Evolutionary conservation across 805 yeast genomes (phyloP).

Genomic region (Pichia gijzeniarum): DNA sequence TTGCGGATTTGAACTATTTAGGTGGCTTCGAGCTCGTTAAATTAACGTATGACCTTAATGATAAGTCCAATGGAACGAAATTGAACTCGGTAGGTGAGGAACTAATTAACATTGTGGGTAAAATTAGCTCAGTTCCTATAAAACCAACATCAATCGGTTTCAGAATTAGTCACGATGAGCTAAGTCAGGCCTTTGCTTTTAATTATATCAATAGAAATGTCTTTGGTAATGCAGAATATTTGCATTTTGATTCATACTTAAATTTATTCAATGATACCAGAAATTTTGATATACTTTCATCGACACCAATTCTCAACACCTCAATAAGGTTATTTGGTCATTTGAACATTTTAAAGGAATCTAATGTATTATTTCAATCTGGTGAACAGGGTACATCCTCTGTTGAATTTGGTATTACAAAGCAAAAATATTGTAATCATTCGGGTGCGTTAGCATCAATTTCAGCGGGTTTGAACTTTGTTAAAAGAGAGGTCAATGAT

Average conservation of each 20-base stretch:
- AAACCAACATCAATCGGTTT: conserved; percentile 3
- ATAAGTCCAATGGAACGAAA: conserved; percentile 2
- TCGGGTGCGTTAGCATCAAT: conserved; percentile 17
- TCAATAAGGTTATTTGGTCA: conserved; percentile 41
- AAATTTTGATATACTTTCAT: conserved; percentile 41
- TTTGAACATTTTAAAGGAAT: conserved; percentile 45
- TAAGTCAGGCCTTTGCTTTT: conserved; percentile 23
- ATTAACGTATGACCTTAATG: conserved; percentile 18
- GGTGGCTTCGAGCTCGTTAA: conserved; percentile 25
- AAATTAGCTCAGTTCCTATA: conserved; percentile 1
- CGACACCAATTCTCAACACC: conserved; percentile 40
- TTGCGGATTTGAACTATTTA: conserved; percentile 22
- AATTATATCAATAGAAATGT: conserved; percentile 41
- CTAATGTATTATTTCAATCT: conserved; percentile 43
- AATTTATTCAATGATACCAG: conserved; percentile 44
- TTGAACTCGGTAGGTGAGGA: conserved; percentile 5
- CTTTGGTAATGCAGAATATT: conserved; percentile 63
- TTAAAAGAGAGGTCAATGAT: conserved; percentile 49
- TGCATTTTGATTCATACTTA: conserved; percentile 43
- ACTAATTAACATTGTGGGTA: conserved; percentile 9
- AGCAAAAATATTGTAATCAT: conserved; percentile 13
- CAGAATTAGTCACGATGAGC: conserved; percentile 6
- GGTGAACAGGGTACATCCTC: conserved; percentile 48
- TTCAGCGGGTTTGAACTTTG: conserved; percentile 50
- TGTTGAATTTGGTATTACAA: conserved; percentile 45